Conservation (phyloP, 2,329 filamentous ascomycete genomes). For the Penicillium sp. region DNA sequence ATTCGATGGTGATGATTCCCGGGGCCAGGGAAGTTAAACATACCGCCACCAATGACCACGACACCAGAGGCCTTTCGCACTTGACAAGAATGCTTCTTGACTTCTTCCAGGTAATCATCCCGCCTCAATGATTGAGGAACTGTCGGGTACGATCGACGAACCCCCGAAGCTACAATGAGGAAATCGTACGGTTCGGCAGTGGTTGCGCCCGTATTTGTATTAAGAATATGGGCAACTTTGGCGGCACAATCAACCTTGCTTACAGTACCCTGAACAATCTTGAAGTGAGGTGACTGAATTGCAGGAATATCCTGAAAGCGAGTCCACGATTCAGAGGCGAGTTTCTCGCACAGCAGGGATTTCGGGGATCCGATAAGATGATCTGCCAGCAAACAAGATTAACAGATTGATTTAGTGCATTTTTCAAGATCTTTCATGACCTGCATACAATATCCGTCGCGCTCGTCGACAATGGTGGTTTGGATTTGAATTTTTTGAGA, state of each 20-base stretch:
- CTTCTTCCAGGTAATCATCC: conserved; percentile 24
- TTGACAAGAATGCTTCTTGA: conserved; percentile 13
- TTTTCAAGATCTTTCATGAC: background rate
- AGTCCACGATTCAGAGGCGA: conserved; percentile 64
- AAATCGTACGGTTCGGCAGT: conserved; percentile 58
- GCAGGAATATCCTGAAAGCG: conserved; percentile 62
- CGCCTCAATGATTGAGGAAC: conserved; percentile 57
- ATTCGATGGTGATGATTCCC: background rate
- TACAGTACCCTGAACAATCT: conserved; percentile 61
- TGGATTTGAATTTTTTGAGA: conserved; percentile 52
- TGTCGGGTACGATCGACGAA: conserved; percentile 64
- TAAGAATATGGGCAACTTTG: conserved; percentile 55
- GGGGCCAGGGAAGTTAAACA: background rate
- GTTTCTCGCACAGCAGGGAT: conserved; percentile 58
- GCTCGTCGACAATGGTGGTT: conserved; percentile 69
- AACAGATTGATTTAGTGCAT: background rate
- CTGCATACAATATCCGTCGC: conserved; percentile 70
- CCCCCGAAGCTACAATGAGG: conserved; percentile 65
- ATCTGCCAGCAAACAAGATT: conserved; percentile 41
- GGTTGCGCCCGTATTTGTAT: conserved; percentile 42
- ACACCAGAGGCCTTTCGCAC: conserved; percentile 48
- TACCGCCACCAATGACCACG: conserved; percentile 66
- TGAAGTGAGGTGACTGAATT: conserved; percentile 57
- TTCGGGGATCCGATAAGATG: conserved; percentile 72
- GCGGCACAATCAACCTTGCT: conserved; percentile 52